Base-by-base conservation (phyloP, 2,329 filamentous ascomycete species). In the Neophaeococcomyces aloes region DNA sequence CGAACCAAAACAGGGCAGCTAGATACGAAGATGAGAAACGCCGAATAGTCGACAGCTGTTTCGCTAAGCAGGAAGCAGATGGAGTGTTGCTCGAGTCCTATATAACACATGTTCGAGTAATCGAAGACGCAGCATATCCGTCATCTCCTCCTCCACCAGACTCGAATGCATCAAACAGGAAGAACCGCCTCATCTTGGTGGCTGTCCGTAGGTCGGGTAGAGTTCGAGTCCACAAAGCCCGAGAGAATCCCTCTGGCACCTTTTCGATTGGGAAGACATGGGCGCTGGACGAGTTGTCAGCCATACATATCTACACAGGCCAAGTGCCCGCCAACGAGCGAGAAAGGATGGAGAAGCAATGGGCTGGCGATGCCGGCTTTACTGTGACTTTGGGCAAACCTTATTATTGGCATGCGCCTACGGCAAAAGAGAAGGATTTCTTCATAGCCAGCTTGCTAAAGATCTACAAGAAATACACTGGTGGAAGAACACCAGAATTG, bases 191-290 rank as follows among this genome's bases (percentile, higher is more conserved):
- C 53, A 93, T 98, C 59, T 87, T 98, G 53, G 82, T 98, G 53
- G 83, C 89, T 8, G 91, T 98, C 48, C 79, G 86, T 49, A 91
- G 86, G 57, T 94, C 89, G 1, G 91, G 89, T 44, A 76, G 87
- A 48, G 89, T 98, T 38, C 84, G 88, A 57, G 79, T 98, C 69
- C 91, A 98, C 71, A 98, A 98, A 65, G 89, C 87, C 46, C 82
- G 94, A 56, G 91, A 98, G 67, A 98, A 98, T 61, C 72, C 76
- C 44, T 95, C 94, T 62, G 87, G 87, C 44, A 79, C 85, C 18
- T 98, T 95, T 64, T 96, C 89, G 15, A 94, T 98, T 54, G 91
- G 91, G 53, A 98, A 98, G 68, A 94, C 91, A 3, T 98, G 91
- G 91, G 84, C 88, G 61, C 75, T 98, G 54, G 89, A 96, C 63